Evolutionary conservation across 2,329 filamentous ascomycete genomes (phyloP).

Genomic region (Pyrenochaeta sp.): DNA sequence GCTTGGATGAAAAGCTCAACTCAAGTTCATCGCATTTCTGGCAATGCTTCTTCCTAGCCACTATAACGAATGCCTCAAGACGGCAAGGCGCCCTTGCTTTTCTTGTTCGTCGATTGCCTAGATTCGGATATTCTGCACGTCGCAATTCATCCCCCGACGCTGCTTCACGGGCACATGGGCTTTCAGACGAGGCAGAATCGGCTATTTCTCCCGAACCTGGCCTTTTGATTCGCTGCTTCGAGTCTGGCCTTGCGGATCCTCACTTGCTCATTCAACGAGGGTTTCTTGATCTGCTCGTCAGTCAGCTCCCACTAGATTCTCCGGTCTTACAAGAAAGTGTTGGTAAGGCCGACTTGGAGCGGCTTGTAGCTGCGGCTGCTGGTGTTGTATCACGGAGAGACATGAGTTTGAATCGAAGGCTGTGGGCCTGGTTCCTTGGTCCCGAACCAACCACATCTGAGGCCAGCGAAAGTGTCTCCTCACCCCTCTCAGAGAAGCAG

Average conservation of each 20-base stretch:
- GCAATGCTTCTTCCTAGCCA: slow-evolving; percentile 95
- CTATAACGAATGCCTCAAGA: slow-evolving; percentile 86
- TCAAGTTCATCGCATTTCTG: slow-evolving; percentile 88
- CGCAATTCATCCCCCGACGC: slow-evolving; percentile 24
- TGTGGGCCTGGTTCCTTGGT: slow-evolving; percentile 97
- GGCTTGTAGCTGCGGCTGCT: slow-evolving; percentile 81
- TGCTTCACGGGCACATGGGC: slow-evolving; percentile 15
- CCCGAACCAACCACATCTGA: slow-evolving; percentile 66
- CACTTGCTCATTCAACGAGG: slow-evolving; percentile 92
- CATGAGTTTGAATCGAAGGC: slow-evolving; percentile 92
- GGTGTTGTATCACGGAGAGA: slow-evolving; percentile 88
- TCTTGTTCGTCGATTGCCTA: slow-evolving; percentile 79
- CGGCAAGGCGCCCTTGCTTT: slow-evolving; percentile 89
- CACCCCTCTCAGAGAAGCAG: slow-evolving; percentile 58
- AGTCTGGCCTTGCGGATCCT: slow-evolving; percentile 84
- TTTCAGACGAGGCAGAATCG: slow-evolving; percentile 65
- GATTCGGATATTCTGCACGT: slow-evolving; percentile 58
- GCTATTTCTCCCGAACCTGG: slow-evolving; percentile 90
- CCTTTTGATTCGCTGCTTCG: slow-evolving; percentile 87
- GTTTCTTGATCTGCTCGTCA: slow-evolving; percentile 90
- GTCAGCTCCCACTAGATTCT: slow-evolving; percentile 85
- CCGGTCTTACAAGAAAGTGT: slow-evolving; percentile 78
- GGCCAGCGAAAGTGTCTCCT: slow-evolving; percentile 37
- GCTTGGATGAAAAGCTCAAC: slow-evolving; percentile 41
- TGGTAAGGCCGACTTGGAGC: slow-evolving; percentile 77